Percentiles rank a stretch among this genome's conserved stretches.
Evolutionary conservation across 805 yeast species (phyloP).

Genomic region (Spathaspora hagerdaliae): DNA sequence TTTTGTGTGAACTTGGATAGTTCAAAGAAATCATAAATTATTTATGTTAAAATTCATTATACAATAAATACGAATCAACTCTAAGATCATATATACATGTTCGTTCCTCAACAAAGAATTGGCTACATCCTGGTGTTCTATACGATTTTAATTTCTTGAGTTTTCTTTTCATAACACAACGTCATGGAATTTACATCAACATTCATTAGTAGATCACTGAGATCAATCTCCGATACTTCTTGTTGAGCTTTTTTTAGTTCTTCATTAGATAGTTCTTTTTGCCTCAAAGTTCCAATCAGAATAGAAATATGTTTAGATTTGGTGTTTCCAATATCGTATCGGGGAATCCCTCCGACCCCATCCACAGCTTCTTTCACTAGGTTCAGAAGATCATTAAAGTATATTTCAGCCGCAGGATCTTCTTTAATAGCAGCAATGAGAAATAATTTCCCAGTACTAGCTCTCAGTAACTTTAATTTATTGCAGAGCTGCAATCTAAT

Average conservation of each 20-base stretch:
- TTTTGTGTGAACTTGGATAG: too few relatives aligned
- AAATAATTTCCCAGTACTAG: neutral
- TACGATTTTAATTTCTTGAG: too few relatives aligned
- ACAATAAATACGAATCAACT: too few relatives aligned
- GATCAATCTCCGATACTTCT: neutral
- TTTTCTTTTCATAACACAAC: neutral
- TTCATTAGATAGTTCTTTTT: neutral
- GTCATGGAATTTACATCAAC: neutral
- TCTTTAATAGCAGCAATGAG: neutral
- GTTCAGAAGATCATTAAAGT: too few relatives aligned
- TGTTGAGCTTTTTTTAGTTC: too few relatives aligned
- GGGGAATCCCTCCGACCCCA: neutral
- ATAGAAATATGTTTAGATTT: neutral
- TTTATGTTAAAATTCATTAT: too few relatives aligned
- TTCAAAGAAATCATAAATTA: too few relatives aligned
- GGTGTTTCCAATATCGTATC: neutral
- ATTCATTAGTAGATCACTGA: neutral
- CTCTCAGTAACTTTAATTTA: neutral
- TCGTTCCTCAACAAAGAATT: too few relatives aligned
- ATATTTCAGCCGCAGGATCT: too few relatives aligned
- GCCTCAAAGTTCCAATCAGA: neutral
- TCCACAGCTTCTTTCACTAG: neutral
- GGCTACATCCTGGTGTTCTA: too few relatives aligned
- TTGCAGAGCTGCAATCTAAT: neutral
- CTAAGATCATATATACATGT: too few relatives aligned